phyloP scores from a whole-genome alignment of 495 filamentous ascomycete genomes.

The Aspergillus affinis region DNA sequence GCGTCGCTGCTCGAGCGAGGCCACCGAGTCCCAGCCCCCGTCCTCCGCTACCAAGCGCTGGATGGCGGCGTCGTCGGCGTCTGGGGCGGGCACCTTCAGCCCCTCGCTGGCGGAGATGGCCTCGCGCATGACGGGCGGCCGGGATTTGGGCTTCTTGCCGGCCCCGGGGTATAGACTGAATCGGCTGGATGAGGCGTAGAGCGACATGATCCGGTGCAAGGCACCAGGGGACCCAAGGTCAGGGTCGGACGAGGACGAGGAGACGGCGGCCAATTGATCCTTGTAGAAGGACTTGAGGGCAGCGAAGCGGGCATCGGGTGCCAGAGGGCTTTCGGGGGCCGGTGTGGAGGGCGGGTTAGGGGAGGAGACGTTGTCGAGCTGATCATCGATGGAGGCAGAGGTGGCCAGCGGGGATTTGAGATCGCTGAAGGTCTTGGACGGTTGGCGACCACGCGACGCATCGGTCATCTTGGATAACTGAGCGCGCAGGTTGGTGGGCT shows the following conservation, averaged over 20 bases:
- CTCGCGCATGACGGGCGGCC: constrained; percentile 73
- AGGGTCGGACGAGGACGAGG: constrained; percentile 52
- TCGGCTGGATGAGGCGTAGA: constrained; percentile 67
- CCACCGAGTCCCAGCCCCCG: constrained; percentile 54
- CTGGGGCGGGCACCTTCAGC: constrained; percentile 51
- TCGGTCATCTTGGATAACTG: constrained; percentile 62
- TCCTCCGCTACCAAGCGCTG: constrained; percentile 43
- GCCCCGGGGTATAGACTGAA: constrained; percentile 46
- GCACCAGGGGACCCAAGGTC: constrained; percentile 78
- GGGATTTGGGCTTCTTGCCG: constrained; percentile 67
- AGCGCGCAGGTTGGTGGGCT: constrained; percentile 76
- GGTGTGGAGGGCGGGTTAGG: not conserved
- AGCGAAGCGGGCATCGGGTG: constrained; percentile 43
- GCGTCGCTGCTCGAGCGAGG: constrained; percentile 51
- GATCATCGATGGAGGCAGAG: constrained; percentile 37
- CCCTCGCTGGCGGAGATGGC: constrained; percentile 68
- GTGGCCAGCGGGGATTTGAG: constrained; percentile 43
- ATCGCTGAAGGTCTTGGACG: constrained; percentile 36
- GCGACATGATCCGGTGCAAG: constrained; percentile 82
- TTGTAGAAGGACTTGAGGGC: constrained; percentile 70
- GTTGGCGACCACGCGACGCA: constrained; percentile 30
- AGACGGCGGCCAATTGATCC: constrained; percentile 63
- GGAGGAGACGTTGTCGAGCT: constrained; percentile 14
- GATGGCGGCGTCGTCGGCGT: constrained; percentile 48
- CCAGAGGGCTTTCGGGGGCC: constrained; percentile 20